Percentiles rank a stretch among this genome's conserved stretches.
Evolutionary conservation across 2,329 filamentous ascomycete genomes (phyloP).

Genomic region (Cladobotryum mycophilum): DNA sequence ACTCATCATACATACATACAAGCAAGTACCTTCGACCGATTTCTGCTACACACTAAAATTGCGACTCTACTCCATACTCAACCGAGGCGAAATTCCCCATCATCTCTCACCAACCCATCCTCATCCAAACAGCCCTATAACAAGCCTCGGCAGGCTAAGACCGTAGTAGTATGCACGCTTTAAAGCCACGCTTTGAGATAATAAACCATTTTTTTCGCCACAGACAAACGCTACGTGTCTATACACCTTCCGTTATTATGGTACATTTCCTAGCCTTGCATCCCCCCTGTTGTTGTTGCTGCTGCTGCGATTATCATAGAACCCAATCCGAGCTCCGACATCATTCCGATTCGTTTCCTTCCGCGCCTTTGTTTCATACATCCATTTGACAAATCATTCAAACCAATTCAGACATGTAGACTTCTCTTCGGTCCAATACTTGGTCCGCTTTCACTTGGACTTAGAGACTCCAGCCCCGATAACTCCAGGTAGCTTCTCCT

Average conservation of each 20-base stretch:
- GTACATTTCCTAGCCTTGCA: neutral
- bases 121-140: too few species aligned
- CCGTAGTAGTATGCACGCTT: too few species aligned
- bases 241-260: neutral
- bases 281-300: neutral
- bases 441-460: conserved; percentile 44
- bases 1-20: too few species aligned
- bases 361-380: neutral
- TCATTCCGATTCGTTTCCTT: neutral
- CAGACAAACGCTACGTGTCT: neutral
- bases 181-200: too few species aligned
- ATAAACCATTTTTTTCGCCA: too few species aligned
- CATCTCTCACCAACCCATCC: too few species aligned
- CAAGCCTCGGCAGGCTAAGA: too few species aligned
- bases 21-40: too few species aligned
- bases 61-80: too few species aligned
- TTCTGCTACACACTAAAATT: too few species aligned
- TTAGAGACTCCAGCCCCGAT: conserved; percentile 90
- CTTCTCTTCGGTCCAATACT: neutral
- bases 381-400: neutral
- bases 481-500: conserved; percentile 84
- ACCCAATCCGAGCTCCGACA: too few species aligned
- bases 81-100: too few species aligned
- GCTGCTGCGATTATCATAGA: neutral
- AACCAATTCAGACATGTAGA: neutral